Percentiles rank a stretch among this genome's conserved stretches.
phyloP scores from a whole-genome alignment of 305 asterid species.

The Withania somnifera region DNA sequence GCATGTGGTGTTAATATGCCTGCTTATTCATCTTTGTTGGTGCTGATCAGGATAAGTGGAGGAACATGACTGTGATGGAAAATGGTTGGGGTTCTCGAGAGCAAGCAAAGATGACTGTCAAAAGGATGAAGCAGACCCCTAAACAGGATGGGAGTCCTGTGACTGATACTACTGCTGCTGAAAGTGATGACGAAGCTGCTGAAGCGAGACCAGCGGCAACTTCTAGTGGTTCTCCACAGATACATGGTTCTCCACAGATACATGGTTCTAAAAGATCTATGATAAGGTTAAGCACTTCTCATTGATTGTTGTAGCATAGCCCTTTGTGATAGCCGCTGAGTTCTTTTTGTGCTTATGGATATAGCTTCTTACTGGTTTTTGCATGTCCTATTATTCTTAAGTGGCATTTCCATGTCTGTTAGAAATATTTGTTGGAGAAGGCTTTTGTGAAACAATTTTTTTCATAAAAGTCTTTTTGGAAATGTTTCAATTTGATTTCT shows the following conservation, averaged over 20 bases:
- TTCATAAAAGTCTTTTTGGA: neutral
- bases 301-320: neutral
- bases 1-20: slow-evolving; percentile 4
- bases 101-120: slow-evolving; percentile 65
- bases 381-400: neutral
- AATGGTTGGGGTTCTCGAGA: slow-evolving; percentile 89
- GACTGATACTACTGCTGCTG: slow-evolving; percentile 31
- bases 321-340: neutral
- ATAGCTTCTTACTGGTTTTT: neutral
- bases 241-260: slow-evolving; percentile 59
- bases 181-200: slow-evolving; percentile 62
- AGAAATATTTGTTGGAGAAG: neutral
- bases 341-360: neutral
- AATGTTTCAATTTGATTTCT: neutral
- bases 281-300: slow-evolving; percentile 48
- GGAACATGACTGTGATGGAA: slow-evolving; percentile 97
- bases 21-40: neutral
- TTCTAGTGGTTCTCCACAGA: slow-evolving; percentile 74
- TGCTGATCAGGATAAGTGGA: slow-evolving; percentile 80
- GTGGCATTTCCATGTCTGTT: neutral
- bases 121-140: slow-evolving; percentile 46
- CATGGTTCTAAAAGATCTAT: slow-evolving; percentile 76
- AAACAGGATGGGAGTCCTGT: slow-evolving; percentile 52
- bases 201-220: slow-evolving; percentile 41
- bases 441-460: neutral